Evolutionary conservation across 768 basidiomycete species (phyloP).

Genomic region (Leccinellum rugosiceps): DNA sequence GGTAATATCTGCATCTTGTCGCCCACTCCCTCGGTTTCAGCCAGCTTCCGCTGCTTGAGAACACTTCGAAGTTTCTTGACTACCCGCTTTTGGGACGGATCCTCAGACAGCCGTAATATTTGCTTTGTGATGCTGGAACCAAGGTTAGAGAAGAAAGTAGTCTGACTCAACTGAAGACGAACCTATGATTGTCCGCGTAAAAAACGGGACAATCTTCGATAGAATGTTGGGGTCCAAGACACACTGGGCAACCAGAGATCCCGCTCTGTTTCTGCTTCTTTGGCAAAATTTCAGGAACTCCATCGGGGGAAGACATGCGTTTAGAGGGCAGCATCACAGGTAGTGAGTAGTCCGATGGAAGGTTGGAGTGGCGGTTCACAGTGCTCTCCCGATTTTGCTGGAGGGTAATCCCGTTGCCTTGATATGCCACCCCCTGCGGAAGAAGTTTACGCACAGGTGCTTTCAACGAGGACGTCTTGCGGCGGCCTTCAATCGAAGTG

Average conservation of each 20-base stretch:
- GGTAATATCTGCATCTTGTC: constrained; percentile 2
- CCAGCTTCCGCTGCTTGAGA: constrained; percentile 33
- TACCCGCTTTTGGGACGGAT: constrained; percentile 34
- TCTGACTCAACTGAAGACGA: constrained; percentile 4
- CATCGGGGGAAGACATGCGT: constrained; percentile 34
- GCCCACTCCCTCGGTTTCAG: constrained; percentile 3
- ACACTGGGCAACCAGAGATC: constrained; percentile 43
- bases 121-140: constrained; percentile 39
- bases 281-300: constrained; percentile 20
- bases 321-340: constrained; percentile 30
- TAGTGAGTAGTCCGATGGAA: background rate
- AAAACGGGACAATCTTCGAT: constrained; percentile 57
- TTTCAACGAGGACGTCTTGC: constrained; percentile 1
- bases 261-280: constrained; percentile 39
- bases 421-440: background rate
- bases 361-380: background rate
- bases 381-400: background rate
- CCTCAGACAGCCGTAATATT: constrained; percentile 42
- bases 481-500: background rate
- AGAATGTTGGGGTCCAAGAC: constrained; percentile 43
- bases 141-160: constrained; percentile 5
- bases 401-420: background rate
- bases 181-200: constrained; percentile 53
- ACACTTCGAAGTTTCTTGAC: constrained; percentile 40
- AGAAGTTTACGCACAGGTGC: background rate